Evolutionary conservation across 176 grass and related monocot genomes (phyloP).

Genomic region (Musa beccarii): DNA sequence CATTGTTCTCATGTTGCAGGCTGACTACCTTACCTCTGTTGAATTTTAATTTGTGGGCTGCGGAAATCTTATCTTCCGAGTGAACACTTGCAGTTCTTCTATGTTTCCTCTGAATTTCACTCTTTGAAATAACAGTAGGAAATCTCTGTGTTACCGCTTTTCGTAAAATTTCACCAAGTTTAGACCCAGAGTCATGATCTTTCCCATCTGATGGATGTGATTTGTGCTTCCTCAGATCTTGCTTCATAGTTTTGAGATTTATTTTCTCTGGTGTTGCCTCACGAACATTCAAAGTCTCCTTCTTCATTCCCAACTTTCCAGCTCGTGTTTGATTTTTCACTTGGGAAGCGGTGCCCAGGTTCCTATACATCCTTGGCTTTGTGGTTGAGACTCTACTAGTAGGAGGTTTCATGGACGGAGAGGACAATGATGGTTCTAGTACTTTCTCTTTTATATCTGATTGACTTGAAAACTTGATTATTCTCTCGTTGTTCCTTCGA

Average conservation of each 20-base stretch:
- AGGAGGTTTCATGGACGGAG: conserved; percentile 30
- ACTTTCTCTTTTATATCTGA: conserved; percentile 24
- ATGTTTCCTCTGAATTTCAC: conserved; percentile 11
- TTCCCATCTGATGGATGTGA: conserved; percentile 2
- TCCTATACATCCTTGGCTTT: conserved; percentile 18
- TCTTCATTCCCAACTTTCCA: conserved; percentile 24
- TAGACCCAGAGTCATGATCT: background rate
- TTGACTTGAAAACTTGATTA: conserved; percentile 15
- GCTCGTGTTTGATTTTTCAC: conserved; percentile 28
- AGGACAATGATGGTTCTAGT: conserved; percentile 28
- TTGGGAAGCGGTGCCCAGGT: conserved; percentile 22
- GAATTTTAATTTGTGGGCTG: conserved; percentile 38
- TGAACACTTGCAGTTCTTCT: conserved; percentile 7
- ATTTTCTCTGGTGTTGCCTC: conserved; percentile 28
- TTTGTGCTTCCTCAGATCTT: conserved; percentile 22
- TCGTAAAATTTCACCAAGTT: background rate
- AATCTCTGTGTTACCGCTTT: background rate
- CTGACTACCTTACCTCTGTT: conserved; percentile 40
- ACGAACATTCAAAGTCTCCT: conserved; percentile 29
- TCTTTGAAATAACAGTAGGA: conserved; percentile 14
- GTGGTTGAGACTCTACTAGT: conserved; percentile 26
- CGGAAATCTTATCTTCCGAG: background rate
- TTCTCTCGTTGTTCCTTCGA: conserved; percentile 26
- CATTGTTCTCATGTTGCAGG: conserved; percentile 16
- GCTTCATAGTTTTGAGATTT: conserved; percentile 22